These are phyloP conservation scores for Alternaria postmessia DNA, from an alignment of 2,329 filamentous ascomycete genomes.

Conservation along the genomic window DNA sequence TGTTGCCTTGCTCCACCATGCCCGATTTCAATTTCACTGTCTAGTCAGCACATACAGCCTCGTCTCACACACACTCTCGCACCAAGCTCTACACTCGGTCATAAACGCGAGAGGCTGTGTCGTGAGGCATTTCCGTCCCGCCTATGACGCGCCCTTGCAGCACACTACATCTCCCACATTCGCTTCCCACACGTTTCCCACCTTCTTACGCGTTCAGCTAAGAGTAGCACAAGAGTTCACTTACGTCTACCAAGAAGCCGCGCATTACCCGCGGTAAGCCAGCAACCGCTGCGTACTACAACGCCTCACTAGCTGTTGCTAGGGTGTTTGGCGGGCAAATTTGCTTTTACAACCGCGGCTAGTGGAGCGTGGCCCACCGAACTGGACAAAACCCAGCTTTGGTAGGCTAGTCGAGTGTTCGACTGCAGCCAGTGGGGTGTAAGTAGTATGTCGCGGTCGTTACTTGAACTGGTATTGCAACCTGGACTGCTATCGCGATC, in stretches of 20 bases:
- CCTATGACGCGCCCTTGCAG: slow-evolving; percentile 32
- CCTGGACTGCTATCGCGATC: not conserved
- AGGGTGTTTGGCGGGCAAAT: slow-evolving; percentile 1
- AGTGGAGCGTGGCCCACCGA: not conserved
- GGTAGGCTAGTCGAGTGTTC: not conserved
- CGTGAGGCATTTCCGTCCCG: slow-evolving; percentile 9
- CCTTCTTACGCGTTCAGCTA: not conserved
- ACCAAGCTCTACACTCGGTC: slow-evolving; percentile 13
- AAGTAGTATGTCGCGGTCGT: not conserved
- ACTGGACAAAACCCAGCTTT: slow-evolving; percentile 1
- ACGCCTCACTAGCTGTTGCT: not conserved
- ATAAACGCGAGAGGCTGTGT: slow-evolving; percentile 18
- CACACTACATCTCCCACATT: slow-evolving; percentile 14
- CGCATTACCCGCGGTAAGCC: not conserved
- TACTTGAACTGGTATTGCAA: too few species aligned
- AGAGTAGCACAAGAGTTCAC: not conserved
- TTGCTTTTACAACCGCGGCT: not conserved
- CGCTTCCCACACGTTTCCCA: slow-evolving; percentile 1
- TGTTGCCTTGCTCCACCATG: not conserved
- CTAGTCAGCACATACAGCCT: not conserved
- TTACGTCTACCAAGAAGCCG: not conserved
- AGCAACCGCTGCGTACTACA: not conserved
- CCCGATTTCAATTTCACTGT: slow-evolving; percentile 4
- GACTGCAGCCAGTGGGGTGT: not conserved
- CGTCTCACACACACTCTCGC: slow-evolving; percentile 18